Evolutionary conservation across 2,329 filamentous ascomycete species (phyloP).

Genomic region (Fusarium kyushuense): DNA sequence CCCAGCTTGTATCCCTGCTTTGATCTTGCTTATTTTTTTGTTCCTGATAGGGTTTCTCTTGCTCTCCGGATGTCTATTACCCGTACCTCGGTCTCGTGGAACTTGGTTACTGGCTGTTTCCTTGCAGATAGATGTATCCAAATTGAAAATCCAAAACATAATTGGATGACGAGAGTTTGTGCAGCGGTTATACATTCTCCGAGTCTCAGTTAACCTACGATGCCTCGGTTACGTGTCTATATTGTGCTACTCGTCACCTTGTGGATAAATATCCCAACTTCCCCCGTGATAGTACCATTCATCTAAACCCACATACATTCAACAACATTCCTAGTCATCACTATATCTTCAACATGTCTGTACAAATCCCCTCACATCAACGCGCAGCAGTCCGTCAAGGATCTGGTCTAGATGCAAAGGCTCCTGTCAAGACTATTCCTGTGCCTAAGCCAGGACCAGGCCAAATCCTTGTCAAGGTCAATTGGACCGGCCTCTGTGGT

Average conservation of each 20-base stretch:
- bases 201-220: background rate
- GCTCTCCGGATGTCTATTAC: background rate
- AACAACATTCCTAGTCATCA: accelerated
- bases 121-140: background rate
- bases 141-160: background rate
- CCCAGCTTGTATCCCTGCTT: background rate
- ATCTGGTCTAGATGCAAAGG: slow-evolving; percentile 22
- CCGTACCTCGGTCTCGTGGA: background rate
- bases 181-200: background rate
- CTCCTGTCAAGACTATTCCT: slow-evolving; percentile 29
- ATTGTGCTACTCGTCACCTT: accelerated
- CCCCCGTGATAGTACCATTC: background rate
- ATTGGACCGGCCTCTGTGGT: slow-evolving; percentile 44
- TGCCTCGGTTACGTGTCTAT: background rate
- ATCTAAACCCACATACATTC: too few species aligned
- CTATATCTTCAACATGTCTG: slow-evolving; percentile 19
- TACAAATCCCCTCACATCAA: slow-evolving; percentile 30
- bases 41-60: background rate
- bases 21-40: background rate
- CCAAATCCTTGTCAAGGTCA: slow-evolving; percentile 43
- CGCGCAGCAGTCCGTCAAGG: slow-evolving; percentile 45
- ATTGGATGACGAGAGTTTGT: background rate
- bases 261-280: background rate
- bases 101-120: background rate
- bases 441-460: slow-evolving; percentile 40